Conservation (phyloP, 1,284 basidiomycete genomes). For the Cutaneotrichosporon spelunceum region DNA sequence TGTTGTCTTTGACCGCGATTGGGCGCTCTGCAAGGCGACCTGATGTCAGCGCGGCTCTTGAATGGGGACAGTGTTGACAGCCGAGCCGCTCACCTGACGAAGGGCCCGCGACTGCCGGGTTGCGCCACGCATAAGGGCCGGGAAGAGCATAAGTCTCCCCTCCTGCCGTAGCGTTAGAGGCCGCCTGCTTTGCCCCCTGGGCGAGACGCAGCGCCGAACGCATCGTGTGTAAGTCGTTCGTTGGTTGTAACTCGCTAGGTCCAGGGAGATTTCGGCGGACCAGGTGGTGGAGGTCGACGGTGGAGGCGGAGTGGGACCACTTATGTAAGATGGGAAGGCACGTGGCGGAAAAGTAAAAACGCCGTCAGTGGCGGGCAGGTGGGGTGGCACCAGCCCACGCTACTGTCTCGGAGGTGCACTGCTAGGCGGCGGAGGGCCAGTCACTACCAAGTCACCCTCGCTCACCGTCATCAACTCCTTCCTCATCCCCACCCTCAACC, state of each 20-base stretch:
- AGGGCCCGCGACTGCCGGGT: constrained; percentile 16
- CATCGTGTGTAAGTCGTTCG: not conserved
- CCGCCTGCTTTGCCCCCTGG: not conserved
- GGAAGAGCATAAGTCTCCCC: not conserved
- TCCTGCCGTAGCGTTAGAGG: not conserved
- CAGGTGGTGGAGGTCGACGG: not conserved
- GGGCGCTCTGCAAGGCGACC: constrained; percentile 34
- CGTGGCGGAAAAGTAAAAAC: not conserved
- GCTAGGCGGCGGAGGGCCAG: not conserved
- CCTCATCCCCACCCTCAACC: not conserved
- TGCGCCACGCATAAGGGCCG: constrained; percentile 41
- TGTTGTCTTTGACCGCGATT: constrained; percentile 81
- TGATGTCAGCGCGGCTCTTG: constrained; percentile 11
- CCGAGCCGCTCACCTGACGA: constrained; percentile 20
- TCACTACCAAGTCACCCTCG: not conserved
- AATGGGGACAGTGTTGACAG: not conserved
- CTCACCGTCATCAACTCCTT: not conserved
- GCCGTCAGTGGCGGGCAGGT: not conserved
- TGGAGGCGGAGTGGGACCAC: not conserved
- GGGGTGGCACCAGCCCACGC: not conserved
- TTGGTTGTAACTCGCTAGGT: not conserved
- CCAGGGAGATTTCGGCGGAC: not conserved
- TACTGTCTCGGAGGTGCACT: not conserved
- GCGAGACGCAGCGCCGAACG: not conserved
- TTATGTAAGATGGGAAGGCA: not conserved